Base-by-base conservation (phyloP, 495 filamentous ascomycete genomes). In the Cercophora scortea region DNA sequence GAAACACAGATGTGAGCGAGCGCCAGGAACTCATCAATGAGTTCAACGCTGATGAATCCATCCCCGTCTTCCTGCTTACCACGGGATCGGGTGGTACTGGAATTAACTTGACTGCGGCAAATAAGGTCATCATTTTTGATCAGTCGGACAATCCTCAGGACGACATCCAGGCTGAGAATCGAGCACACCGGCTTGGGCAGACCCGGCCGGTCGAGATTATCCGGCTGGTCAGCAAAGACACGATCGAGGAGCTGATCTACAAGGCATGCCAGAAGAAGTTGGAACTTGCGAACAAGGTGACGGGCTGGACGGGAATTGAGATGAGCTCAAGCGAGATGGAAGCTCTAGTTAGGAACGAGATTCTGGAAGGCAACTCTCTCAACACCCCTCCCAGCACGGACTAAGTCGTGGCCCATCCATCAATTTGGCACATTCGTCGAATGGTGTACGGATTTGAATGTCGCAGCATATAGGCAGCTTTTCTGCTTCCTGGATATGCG, bases 61-160 rank as follows among this genome's bases (percentile, higher is more conserved):
- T 98, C 52, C 85, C 89, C 0, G 90, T 92, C 3, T 98, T 98
- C 69, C 77, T 98, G 35, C 78, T 98, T 1, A 92, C 88, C 1
- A 98, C 93, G 7, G 92, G 88, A 53, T 90, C 93, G 8, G 93
- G 93, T 16, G 93, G 93, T 36, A 89, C 91, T 3, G 93, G 93
- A 13, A 95, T 98, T 70, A 98, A 98, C 68, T 67, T 98, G 34
- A 89, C 89, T 11, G 88, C 84, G 41, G 94, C 93, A 3, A 97
- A 97, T 71, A 96, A 95, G 73, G 91, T 98, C 54, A 81, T 98
- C 65, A 92, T 98, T 61, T 96, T 97, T 62, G 93, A 98, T 67
- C 88, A 86, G 47, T 85, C 80, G 32, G 96, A 97, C 69, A 98
- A 98, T 59, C 93, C 93, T 0, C 93, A 98, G 65, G 90, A 96